phyloP scores from a whole-genome alignment of 176 grass and related monocot genomes.

The Chrysopogon serrulatus region DNA sequence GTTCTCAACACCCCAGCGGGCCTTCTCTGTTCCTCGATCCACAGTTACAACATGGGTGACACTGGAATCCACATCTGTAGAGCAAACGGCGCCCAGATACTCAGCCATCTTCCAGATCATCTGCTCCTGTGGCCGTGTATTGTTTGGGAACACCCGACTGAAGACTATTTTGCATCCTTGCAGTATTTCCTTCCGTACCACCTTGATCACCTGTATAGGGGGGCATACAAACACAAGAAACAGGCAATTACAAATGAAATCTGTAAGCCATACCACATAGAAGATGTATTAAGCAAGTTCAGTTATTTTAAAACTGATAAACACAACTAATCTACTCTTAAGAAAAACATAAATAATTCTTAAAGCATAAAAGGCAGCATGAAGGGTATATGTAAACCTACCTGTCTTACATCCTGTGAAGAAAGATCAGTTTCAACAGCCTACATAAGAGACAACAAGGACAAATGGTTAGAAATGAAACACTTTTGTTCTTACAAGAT shows the following conservation, averaged over 20 bases:
- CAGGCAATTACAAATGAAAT: not conserved
- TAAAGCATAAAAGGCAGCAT: not conserved
- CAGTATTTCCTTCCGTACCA: constrained; percentile 50
- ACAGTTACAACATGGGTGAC: constrained; percentile 69
- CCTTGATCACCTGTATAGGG: constrained; percentile 59
- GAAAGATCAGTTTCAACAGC: constrained; percentile 42
- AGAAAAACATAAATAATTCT: not conserved
- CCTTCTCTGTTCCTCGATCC: constrained; percentile 54
- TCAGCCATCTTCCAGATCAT: constrained; percentile 75
- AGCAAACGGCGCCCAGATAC: constrained; percentile 68
- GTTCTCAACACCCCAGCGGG: constrained; percentile 49
- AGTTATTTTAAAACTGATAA: not conserved
- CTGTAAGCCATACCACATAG: not conserved
- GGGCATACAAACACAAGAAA: not conserved
- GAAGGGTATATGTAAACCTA: constrained; percentile 4
- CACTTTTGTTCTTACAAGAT: not conserved
- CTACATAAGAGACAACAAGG: constrained; percentile 29
- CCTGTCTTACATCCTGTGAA: constrained; percentile 67
- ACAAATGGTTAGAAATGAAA: not conserved
- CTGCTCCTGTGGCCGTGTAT: constrained; percentile 34
- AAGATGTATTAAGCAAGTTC: not conserved
- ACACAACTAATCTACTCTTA: not conserved
- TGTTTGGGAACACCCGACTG: constrained; percentile 64
- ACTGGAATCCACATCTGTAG: constrained; percentile 40
- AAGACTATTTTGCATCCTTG: constrained; percentile 79